Evolutionary conservation across 2,329 filamentous ascomycete species (phyloP), one percentile per base, ranked within the genome.

Genomic region (Penicillium sp.): DNA sequence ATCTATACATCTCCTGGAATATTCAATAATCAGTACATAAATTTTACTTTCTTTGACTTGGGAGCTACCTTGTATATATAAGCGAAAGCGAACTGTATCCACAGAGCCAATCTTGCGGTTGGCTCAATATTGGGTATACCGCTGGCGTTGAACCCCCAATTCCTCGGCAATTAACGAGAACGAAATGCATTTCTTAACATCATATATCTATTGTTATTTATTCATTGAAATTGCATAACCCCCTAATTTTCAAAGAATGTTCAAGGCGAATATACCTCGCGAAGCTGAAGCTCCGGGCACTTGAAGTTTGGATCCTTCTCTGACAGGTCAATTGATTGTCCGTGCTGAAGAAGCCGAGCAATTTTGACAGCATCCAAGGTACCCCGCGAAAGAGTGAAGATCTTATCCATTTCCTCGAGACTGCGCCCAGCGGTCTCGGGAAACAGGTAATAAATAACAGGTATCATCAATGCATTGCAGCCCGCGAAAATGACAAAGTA

Each of bases 401-500:
- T 64, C 21, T 62, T 57, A 17, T 67, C 65, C 29, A 67, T 67
- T 29, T 67, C 64, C 41, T 67, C 65, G 0, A 67, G 57, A 21
- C 55, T 66, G 23, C 65, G 65, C 2, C 65, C 64, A 7, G 65
- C 59, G 0, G 65, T 67, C 38, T 67, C 65, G 0, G 65, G 65
- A 39, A 64, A 65, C 6, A 66, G 8, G 21, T 62, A 66, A 27
- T 64, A 66, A 3, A 67, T 54, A 0, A 48, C 19, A 8, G 64
- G 64, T 8, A 62, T 50, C 49, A 66, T 67, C 2, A 52, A 23
- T 6, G 55, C 53, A 43, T 67, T 67, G n/a, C 63, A 61, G 1
- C 53, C 58, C 0, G 64, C 62, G 9, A 61, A 67, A 6, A 67
- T 38, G 15, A 65, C 49, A 21, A 67, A 67, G 44, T 61, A 67